Evolutionary conservation across 2,329 filamentous ascomycete species (phyloP).

Genomic region (Apiospora rasikravindrae): DNA sequence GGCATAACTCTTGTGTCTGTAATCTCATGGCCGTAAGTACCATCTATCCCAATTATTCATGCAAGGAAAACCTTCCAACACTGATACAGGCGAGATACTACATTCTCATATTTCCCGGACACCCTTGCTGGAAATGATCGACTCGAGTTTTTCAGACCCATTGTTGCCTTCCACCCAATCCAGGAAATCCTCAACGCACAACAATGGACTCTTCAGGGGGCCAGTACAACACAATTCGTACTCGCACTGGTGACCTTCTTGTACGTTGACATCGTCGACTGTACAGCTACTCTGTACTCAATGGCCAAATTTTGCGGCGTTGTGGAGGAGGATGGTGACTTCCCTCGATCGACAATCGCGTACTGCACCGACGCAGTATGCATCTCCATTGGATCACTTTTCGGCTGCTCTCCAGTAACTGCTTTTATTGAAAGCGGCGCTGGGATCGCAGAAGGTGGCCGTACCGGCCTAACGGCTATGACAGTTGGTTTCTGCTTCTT

Average conservation of each 20-base stretch:
- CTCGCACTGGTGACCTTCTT: constrained; percentile 78
- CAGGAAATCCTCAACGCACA: constrained; percentile 65
- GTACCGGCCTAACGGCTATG: constrained; percentile 75
- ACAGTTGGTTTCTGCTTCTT: constrained; percentile 73
- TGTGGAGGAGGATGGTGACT: constrained; percentile 75
- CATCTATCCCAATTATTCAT: constrained; percentile 24
- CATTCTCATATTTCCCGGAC: constrained; percentile 76
- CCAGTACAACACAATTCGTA: constrained; percentile 65
- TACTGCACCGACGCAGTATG: constrained; percentile 75
- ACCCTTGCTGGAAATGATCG: constrained; percentile 66
- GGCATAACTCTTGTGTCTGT: constrained; percentile 75
- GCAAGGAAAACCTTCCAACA: background rate
- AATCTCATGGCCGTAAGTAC: constrained; percentile 74
- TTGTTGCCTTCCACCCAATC: constrained; percentile 76
- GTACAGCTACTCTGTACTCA: constrained; percentile 79
- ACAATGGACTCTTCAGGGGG: constrained; percentile 66
- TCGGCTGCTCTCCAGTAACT: constrained; percentile 74
- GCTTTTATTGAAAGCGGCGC: constrained; percentile 79
- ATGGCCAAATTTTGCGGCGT: constrained; percentile 78
- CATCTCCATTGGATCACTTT: constrained; percentile 72
- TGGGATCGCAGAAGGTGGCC: constrained; percentile 76
- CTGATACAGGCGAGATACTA: constrained; percentile 60
- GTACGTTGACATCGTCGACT: constrained; percentile 81
- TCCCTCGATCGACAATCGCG: constrained; percentile 82
- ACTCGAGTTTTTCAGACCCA: constrained; percentile 75